These are phyloP conservation scores for Boletus coccyginus DNA, from an alignment of 768 basidiomycete species.

Conservation along the genomic window DNA sequence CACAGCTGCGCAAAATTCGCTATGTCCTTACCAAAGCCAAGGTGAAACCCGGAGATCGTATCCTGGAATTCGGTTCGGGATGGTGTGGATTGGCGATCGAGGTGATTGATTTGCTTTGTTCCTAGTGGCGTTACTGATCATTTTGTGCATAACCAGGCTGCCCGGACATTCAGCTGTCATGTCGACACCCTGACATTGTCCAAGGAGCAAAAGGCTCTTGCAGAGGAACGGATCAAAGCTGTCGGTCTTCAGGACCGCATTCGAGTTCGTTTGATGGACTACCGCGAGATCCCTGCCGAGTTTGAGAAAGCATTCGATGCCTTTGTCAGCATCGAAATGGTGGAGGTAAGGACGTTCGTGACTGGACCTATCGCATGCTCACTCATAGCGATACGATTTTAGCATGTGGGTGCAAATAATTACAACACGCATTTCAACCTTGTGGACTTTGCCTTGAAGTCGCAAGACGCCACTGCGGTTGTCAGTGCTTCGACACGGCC, in stretches of 20 bases:
- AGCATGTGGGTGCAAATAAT: conserved; percentile 37
- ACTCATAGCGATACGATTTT: conserved; percentile 1
- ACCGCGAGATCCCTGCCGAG: conserved; percentile 79
- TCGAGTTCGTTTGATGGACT: conserved; percentile 87
- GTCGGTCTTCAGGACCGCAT: conserved; percentile 70
- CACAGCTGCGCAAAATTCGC: conserved; percentile 80
- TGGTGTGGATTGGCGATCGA: conserved; percentile 92
- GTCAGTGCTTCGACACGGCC: conserved; percentile 71
- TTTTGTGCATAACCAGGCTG: conserved; percentile 45
- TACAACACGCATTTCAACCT: conserved; percentile 74
- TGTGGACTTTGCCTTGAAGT: conserved; percentile 75
- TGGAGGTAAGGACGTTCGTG: conserved; percentile 41
- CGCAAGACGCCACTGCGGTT: conserved; percentile 62
- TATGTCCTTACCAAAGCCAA: conserved; percentile 77
- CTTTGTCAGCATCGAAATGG: conserved; percentile 63
- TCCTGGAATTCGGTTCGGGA: conserved; percentile 90
- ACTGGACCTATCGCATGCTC: neutral
- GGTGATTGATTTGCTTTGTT: conserved; percentile 36
- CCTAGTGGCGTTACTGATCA: conserved; percentile 6
- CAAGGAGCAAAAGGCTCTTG: conserved; percentile 80
- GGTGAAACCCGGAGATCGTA: conserved; percentile 73
- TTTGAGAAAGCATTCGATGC: conserved; percentile 71
- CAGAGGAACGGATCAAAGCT: conserved; percentile 75
- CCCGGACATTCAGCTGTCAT: conserved; percentile 65
- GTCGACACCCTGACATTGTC: conserved; percentile 91